Conservation (phyloP, 1,284 basidiomycete genomes). For the Erythrobasidium hasegawianum region DNA sequence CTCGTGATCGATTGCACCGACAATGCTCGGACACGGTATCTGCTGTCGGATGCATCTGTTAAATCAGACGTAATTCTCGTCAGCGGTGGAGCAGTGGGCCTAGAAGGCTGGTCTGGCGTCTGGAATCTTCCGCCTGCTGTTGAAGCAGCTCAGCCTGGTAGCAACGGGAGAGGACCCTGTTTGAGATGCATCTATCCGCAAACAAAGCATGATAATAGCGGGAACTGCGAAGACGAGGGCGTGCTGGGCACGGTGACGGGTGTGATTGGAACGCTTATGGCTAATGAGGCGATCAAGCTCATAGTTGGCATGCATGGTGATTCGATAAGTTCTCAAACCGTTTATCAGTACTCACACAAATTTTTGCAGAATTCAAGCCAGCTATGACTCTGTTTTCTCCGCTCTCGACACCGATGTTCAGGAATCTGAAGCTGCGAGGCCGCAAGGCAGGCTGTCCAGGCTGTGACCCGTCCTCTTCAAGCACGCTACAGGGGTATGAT, state of each 20-base stretch:
- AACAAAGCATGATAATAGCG: conserved; percentile 57
- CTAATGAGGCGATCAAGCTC: conserved; percentile 80
- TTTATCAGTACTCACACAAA: background rate
- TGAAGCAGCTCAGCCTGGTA: conserved; percentile 40
- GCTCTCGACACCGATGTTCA: conserved; percentile 66
- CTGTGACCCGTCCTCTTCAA: conserved; percentile 54
- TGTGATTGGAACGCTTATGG: conserved; percentile 85
- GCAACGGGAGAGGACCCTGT: conserved; percentile 66
- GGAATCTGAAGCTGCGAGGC: conserved; percentile 71
- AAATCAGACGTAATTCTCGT: conserved; percentile 71
- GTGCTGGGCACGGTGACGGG: conserved; percentile 88
- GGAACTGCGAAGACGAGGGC: conserved; percentile 84
- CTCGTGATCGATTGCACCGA: conserved; percentile 94
- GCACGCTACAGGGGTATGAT: conserved; percentile 45
- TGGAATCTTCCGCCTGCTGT: conserved; percentile 59
- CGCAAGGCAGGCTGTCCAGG: conserved; percentile 62
- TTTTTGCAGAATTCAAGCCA: conserved; percentile 52
- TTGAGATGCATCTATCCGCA: conserved; percentile 88
- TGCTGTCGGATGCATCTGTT: conserved; percentile 87
- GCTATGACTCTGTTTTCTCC: conserved; percentile 70
- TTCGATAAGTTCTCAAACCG: background rate
- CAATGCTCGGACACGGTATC: conserved; percentile 84
- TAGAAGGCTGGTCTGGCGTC: conserved; percentile 82
- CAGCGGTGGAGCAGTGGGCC: conserved; percentile 86
- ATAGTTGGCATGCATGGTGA: conserved; percentile 67